phyloP scores from a whole-genome alignment of 208 protist genomes.

The Crithidia expoeki region DNA sequence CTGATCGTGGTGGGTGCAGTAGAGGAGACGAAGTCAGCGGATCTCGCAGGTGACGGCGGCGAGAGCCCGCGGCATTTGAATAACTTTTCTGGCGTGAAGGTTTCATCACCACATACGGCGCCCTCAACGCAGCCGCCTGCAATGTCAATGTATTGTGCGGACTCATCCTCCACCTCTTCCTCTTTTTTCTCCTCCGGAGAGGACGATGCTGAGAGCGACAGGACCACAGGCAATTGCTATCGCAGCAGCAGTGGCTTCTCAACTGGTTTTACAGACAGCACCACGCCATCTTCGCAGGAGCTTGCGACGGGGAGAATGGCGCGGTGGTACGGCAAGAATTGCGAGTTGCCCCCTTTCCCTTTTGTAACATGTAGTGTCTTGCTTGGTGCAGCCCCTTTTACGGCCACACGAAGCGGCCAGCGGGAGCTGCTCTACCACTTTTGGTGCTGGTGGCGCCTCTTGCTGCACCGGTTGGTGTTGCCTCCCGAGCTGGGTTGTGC shows the following conservation, averaged over 20 bases:
- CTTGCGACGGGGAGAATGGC: not conserved
- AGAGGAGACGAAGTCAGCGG: not conserved
- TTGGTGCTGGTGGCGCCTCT: slow-evolving; percentile 17
- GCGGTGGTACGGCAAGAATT: slow-evolving; percentile 8
- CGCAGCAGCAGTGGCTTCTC: slow-evolving; percentile 14
- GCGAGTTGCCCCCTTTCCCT: slow-evolving; percentile 15
- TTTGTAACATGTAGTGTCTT: slow-evolving; percentile 34
- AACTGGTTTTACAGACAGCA: slow-evolving; percentile 1
- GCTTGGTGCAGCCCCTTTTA: slow-evolving; percentile 28
- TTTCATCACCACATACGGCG: too few species aligned
- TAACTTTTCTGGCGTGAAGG: not conserved
- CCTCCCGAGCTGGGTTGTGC: slow-evolving; percentile 7
- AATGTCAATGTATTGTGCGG: slow-evolving; percentile 10
- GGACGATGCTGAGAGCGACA: not conserved
- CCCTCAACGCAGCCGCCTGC: not conserved
- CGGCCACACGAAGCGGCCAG: slow-evolving; percentile 20
- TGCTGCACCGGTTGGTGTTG: slow-evolving; percentile 37
- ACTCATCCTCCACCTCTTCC: not conserved
- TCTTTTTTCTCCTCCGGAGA: too few species aligned
- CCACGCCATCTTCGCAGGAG: slow-evolving; percentile 1
- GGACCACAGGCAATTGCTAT: too few species aligned
- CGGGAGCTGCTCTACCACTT: slow-evolving; percentile 20
- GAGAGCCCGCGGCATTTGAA: not conserved
- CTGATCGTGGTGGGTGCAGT: slow-evolving; percentile 31
- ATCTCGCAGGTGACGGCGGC: not conserved